Percentiles rank a stretch among this genome's conserved stretches.
These are phyloP conservation scores for Primulina huaijiensis DNA, from an alignment of 257 asterid species.

Conservation along the genomic window DNA sequence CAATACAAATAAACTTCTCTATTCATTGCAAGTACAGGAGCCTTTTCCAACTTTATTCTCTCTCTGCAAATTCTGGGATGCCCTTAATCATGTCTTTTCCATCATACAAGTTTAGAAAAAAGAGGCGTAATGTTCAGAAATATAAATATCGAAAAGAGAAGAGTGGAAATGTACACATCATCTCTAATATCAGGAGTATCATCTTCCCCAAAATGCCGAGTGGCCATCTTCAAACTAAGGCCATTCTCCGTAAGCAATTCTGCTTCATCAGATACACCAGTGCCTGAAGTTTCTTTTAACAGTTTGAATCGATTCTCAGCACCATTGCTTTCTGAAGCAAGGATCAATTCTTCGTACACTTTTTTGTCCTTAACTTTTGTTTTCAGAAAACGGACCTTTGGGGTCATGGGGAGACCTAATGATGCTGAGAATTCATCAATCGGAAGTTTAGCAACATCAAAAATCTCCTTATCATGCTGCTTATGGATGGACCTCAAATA, in stretches of 20 bases:
- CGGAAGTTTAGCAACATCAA: conserved; percentile 73
- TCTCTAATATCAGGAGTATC: conserved; percentile 31
- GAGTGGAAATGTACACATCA: conserved; percentile 40
- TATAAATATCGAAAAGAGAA: conserved; percentile 3
- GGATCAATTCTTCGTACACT: conserved; percentile 44
- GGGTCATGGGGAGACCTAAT: conserved; percentile 95
- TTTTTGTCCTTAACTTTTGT: conserved; percentile 63
- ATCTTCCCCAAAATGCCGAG: conserved; percentile 31
- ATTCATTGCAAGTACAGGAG: no score
- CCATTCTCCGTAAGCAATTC: conserved; percentile 32
- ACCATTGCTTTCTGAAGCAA: conserved; percentile 39
- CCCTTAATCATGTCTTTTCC: not conserved
- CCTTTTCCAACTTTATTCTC: no score
- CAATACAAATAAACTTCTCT: no score
- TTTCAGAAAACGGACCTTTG: conserved; percentile 75
- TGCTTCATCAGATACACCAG: conserved; percentile 32
- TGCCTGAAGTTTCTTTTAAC: conserved; percentile 23
- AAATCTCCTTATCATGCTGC: conserved; percentile 79
- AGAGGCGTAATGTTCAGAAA: not conserved
- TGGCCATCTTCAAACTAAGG: conserved; percentile 47
- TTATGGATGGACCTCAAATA: conserved; percentile 78
- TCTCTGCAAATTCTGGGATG: no score
- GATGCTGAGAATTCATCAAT: conserved; percentile 81
- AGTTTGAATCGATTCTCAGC: conserved; percentile 39
- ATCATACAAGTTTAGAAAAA: not conserved